Evolutionary conservation across 805 yeast species (phyloP).

Genomic region (Wickerhamiella dianesei): DNA sequence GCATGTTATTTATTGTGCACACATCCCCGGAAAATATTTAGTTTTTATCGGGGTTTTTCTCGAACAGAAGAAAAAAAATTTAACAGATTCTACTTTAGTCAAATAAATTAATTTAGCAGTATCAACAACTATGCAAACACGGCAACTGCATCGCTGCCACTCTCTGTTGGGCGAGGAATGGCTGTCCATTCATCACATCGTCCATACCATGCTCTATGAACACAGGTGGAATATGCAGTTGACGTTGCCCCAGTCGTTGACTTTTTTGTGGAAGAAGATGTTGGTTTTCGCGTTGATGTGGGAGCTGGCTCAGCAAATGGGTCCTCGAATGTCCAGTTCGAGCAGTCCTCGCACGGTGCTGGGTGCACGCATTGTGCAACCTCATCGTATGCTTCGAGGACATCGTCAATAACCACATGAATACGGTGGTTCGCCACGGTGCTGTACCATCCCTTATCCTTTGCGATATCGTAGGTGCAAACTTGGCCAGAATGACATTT

Average conservation of each 20-base stretch:
- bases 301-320: slow-evolving; percentile 9
- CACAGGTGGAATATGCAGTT: slow-evolving; percentile 9
- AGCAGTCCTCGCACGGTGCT: slow-evolving; percentile 71
- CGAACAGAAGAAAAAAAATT: not conserved
- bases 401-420: slow-evolving; percentile 76
- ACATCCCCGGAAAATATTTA: no score
- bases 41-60: not conserved
- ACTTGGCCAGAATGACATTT: slow-evolving; percentile 82
- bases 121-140: not conserved
- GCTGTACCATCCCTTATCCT: slow-evolving; percentile 83
- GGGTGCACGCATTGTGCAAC: slow-evolving; percentile 64
- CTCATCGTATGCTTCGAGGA: slow-evolving; percentile 55
- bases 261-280: slow-evolving; percentile 2
- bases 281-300: not conserved
- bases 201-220: slow-evolving; percentile 18
- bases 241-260: slow-evolving; percentile 3
- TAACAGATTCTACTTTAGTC: not conserved
- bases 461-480: slow-evolving; percentile 81
- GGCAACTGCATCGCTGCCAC: no score
- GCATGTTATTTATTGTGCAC: no score
- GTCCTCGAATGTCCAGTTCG: slow-evolving; percentile 64
- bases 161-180: slow-evolving; percentile 1
- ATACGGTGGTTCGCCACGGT: slow-evolving; percentile 79
- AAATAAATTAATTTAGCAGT: not conserved
- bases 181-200: not conserved